Conservation (phyloP, 164 flowering plant genomes). For the Echeveria elegans region DNA sequence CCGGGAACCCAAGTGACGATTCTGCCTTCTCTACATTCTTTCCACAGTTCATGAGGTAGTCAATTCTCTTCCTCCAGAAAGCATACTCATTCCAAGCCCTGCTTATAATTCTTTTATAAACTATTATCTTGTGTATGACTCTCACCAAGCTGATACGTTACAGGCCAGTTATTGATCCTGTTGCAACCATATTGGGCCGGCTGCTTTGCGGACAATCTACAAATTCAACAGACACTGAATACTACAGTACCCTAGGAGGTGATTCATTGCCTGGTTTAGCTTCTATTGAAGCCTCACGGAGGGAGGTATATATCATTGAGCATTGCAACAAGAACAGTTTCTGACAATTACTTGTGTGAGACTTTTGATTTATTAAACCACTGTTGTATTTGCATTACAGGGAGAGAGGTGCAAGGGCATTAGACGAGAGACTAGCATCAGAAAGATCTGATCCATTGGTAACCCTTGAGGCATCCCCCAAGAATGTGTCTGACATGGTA, state of each 20-base stretch:
- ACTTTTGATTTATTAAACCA: too few species aligned
- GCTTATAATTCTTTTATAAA: background rate
- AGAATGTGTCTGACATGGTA: background rate
- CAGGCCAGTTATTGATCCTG: conserved; percentile 9
- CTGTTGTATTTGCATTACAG: background rate
- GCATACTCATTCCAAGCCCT: background rate
- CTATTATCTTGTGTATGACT: background rate
- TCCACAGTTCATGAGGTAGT: conserved; percentile 9
- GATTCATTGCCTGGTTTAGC: background rate
- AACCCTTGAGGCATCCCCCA: background rate
- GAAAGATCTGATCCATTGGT: conserved; percentile 2
- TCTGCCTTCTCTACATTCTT: conserved; percentile 8
- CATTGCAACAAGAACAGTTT: too few species aligned
- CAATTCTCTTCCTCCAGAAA: background rate
- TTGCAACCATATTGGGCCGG: background rate
- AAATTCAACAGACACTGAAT: background rate
- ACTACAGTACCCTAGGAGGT: background rate
- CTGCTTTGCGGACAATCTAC: conserved; percentile 4
- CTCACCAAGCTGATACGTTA: background rate
- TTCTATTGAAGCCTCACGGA: conserved; percentile 5
- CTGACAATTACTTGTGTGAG: too few species aligned
- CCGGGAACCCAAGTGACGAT: conserved; percentile 4
- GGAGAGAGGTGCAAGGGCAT: conserved; percentile 3
- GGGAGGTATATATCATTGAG: background rate
- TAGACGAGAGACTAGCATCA: conserved; percentile 10